These are phyloP conservation scores for Boletus mariae DNA, from an alignment of 1,284 basidiomycete species.

Conservation along the genomic window DNA sequence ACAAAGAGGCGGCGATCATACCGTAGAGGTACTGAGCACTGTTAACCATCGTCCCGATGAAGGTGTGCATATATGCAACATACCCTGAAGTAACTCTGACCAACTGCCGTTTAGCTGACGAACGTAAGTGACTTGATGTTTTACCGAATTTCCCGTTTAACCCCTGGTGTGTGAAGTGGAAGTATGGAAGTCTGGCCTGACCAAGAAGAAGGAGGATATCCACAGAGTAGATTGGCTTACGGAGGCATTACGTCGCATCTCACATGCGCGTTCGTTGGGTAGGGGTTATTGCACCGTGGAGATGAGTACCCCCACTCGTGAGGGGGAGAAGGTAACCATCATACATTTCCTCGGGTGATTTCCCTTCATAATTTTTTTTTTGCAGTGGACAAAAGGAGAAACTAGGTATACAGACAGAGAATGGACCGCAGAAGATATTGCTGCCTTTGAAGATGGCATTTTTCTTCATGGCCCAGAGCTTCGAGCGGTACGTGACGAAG, in stretches of 20 bases:
- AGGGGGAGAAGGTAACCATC: conserved; percentile 53
- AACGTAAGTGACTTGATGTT: conserved; percentile 24
- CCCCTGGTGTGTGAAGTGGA: conserved; percentile 47
- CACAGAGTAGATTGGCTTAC: conserved; percentile 74
- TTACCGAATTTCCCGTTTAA: conserved; percentile 5
- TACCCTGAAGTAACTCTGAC: conserved; percentile 16
- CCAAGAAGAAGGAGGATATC: conserved; percentile 45
- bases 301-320: conserved; percentile 54
- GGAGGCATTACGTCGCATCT: conserved; percentile 65
- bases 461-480: conserved; percentile 72
- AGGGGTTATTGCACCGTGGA: conserved; percentile 55
- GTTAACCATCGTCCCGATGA: conserved; percentile 62
- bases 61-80: conserved; percentile 43
- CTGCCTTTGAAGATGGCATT: conserved; percentile 76
- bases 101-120: conserved; percentile 20
- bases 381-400: conserved; percentile 72
- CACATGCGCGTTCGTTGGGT: conserved; percentile 55
- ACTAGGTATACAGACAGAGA: conserved; percentile 63
- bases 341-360: conserved; percentile 4
- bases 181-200: conserved; percentile 51
- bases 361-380: not conserved
- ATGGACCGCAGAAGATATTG: conserved; percentile 69
- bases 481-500: conserved; percentile 70
- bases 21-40: conserved; percentile 66
- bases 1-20: conserved; percentile 72